A percentile compares a stretch with the other conserved stretches of the same genome.
These are phyloP conservation scores for Kwoniella botswanensis DNA, from an alignment of 768 basidiomycete species.

Conservation along the genomic window DNA sequence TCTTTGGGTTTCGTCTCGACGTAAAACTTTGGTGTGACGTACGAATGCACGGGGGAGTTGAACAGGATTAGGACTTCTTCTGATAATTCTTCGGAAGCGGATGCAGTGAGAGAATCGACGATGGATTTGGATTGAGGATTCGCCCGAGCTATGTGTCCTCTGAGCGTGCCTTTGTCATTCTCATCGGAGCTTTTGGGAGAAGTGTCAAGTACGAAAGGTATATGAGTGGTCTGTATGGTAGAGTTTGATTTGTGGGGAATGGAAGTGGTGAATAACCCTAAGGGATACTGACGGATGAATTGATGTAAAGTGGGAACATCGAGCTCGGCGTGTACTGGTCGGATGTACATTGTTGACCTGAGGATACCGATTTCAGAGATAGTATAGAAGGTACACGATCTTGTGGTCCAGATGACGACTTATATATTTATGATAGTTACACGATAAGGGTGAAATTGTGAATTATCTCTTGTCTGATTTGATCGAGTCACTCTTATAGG, in stretches of 20 bases:
- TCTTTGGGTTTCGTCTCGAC: constrained; percentile 51
- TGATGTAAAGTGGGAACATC: constrained; percentile 53
- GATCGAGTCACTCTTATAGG: background rate
- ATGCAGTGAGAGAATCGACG: constrained; percentile 21
- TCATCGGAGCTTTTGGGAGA: constrained; percentile 25
- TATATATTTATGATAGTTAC: background rate
- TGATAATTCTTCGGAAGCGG: constrained; percentile 16
- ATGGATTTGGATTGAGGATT: constrained; percentile 56
- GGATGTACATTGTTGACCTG: constrained; percentile 60
- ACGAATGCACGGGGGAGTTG: constrained; percentile 51
- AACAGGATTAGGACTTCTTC: constrained; percentile 56
- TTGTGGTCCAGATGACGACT: too few relatives aligned
- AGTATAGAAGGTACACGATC: too few relatives aligned
- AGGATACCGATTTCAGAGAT: too few relatives aligned
- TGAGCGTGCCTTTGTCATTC: constrained; percentile 31
- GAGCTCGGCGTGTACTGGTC: constrained; percentile 59
- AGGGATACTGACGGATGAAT: constrained; percentile 58
- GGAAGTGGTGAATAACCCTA: constrained; percentile 60
- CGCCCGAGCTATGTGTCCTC: constrained; percentile 55
- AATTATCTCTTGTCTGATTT: background rate
- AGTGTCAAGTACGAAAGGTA: constrained; percentile 57
- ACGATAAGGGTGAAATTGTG: background rate
- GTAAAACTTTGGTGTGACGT: constrained; percentile 57
- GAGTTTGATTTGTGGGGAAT: constrained; percentile 46
- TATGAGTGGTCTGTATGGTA: constrained; percentile 58